Evolutionary conservation across 78 protist genomes (phyloP), one percentile per base, ranked within the genome.

Genomic region (Acrasis kona): DNA sequence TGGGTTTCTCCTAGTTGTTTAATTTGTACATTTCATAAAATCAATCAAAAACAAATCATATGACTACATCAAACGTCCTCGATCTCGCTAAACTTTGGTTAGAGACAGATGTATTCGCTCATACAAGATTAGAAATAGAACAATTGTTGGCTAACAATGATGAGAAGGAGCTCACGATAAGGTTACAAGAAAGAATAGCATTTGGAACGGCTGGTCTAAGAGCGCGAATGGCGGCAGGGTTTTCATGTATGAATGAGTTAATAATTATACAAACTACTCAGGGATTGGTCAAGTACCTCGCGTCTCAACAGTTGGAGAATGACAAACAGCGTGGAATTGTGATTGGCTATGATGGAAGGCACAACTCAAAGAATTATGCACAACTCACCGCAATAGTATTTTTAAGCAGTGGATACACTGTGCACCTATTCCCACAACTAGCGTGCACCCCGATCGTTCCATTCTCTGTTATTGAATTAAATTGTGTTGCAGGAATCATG

Each of bases 221-320:
- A 5, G 94, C 89, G 0, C 81, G 80, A 5, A 93, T 96, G 96
- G 89, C 79, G 12, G 93, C 96, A 1, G 99, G 99, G 12, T 84
- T 64, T 61, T 39, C 84, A 1, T 35, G 86, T 81, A 94, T 96
- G 98, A 96, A 96, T 81, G 84, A 83, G 41, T 41, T 96, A 10
- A 88, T 92, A 7, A 87, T 96, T 35, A 31, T 77, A n/a, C 99
- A 96, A 86, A 79, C 95, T 70, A 42, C 94, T 30, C 80, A 80
- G 74, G 84, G 77, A 1, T 61, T 80, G 31, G 71, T 10, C n/a
- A 10, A 3, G 35, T 80, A 74, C 50, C 34, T 80, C 12, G 31
- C 65, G 34, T 58, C 6, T 27, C 5, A 41, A 30, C 30, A 7
- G 5, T 27, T 10, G 67, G 7, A 42, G 67, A 7, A n/a, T 6